Evolutionary conservation across 495 filamentous ascomycete species (phyloP).

Genomic region (Usnea hakonensis): DNA sequence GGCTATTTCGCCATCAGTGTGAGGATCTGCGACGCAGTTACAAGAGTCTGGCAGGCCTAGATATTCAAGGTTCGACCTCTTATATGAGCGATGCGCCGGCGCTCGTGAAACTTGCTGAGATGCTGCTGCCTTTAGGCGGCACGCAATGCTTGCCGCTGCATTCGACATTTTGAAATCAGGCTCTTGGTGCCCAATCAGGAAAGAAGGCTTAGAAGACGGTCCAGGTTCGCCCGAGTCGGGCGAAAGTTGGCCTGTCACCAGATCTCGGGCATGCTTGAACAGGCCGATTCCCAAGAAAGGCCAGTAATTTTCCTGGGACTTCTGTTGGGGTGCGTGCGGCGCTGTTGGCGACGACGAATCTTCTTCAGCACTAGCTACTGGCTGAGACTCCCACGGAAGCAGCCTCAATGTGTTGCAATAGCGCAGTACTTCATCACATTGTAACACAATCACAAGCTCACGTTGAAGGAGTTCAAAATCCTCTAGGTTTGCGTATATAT

Average conservation of each 20-base stretch:
- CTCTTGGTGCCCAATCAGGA: neutral
- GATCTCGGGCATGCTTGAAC: neutral
- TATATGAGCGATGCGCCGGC: too few relatives aligned
- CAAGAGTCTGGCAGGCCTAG: slow-evolving; percentile 1
- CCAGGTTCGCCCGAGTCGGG: neutral
- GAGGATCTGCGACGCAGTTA: neutral
- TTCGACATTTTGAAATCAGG: neutral
- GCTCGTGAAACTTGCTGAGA: neutral
- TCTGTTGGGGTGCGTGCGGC: neutral
- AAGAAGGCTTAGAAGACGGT: neutral
- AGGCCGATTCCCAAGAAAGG: neutral
- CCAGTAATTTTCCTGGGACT: neutral
- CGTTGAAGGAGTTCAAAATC: neutral
- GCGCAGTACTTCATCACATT: neutral
- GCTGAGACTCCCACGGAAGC: neutral
- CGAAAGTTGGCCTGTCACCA: neutral
- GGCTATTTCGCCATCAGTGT: neutral
- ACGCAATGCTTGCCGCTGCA: neutral
- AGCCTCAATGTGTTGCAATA: neutral
- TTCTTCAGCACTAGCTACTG: neutral
- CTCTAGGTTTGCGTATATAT: neutral
- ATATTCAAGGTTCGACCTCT: neutral
- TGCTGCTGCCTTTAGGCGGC: neutral
- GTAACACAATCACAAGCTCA: neutral
- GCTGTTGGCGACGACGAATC: neutral